Conservation (phyloP, 768 basidiomycete species). For the button mushroom (Agaricus bisporus) region DNA sequence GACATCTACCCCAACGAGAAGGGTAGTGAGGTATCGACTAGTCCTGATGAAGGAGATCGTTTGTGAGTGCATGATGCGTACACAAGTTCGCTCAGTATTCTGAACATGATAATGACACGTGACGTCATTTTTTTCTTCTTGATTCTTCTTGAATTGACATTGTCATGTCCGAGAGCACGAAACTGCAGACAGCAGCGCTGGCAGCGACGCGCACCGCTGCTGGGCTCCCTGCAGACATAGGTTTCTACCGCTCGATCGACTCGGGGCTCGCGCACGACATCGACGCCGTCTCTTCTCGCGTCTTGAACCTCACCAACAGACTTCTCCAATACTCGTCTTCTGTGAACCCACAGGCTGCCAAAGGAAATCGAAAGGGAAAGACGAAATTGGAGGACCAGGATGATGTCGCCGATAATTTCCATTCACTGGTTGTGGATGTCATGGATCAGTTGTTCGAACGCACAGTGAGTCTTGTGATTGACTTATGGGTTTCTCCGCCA, state of each 20-base stretch:
- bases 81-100: too few species aligned
- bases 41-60: too few species aligned
- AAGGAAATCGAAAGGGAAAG: slow-evolving; percentile 55
- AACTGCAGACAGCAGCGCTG: slow-evolving; percentile 56
- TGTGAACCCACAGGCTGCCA: slow-evolving; percentile 26
- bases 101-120: too few species aligned
- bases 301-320: slow-evolving; percentile 61
- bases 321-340: slow-evolving; percentile 50
- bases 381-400: slow-evolving; percentile 59
- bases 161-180: slow-evolving; percentile 21
- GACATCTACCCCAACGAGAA: too few species aligned
- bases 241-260: slow-evolving; percentile 89
- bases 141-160: too few species aligned
- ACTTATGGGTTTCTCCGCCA: background rate
- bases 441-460: slow-evolving; percentile 84
- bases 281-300: slow-evolving; percentile 59
- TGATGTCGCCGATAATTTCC: slow-evolving; percentile 80
- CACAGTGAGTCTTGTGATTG: slow-evolving; percentile 44
- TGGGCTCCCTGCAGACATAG: slow-evolving; percentile 64
- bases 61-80: too few species aligned
- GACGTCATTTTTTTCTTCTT: too few species aligned
- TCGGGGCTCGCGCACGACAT: slow-evolving; percentile 59
- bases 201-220: slow-evolving; percentile 58
- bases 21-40: too few species aligned
- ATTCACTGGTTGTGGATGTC: slow-evolving; percentile 69